Base-by-base conservation (phyloP, 2,329 filamentous ascomycete species). In the Ciborinia camelliae region DNA sequence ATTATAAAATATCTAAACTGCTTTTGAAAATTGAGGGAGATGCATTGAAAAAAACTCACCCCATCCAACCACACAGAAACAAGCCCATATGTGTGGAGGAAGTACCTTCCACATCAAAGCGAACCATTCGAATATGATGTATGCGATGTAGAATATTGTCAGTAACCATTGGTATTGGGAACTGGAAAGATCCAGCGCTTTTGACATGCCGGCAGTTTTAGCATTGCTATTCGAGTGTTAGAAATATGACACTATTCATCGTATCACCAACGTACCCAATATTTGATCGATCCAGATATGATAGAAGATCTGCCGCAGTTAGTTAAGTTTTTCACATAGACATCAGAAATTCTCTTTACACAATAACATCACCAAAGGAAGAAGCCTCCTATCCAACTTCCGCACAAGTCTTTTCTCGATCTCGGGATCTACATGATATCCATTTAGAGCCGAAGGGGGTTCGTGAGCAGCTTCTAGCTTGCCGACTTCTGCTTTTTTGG, bases 301-400 rank as follows among this genome's bases (percentile, higher is more conserved):
- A 74, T 18, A 82, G 73, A 6, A 81, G 71, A 71, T 81, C 79
- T 81, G 28, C 30, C 2, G 20, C 23, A 10, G 12, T 61, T 20
- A 39, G 18, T 43, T 28, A 28, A 30, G 7, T 8, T 32, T 45
- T 20, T 23, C 14, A 4, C 10, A 5, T 15, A 10, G 9, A 35
- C 2, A 41, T 37, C 4, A 1, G 15, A 15, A 7, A 37, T 14
- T 8, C 43, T 35, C 15, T 43, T 50, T 51, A 69, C 69, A 71
- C 41, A 71, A 66, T 12, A 51, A 35, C 48, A 69, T 63, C 23
- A 71, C 69, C 18, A 70, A 62, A n/a, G 68, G 68, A n/a, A 89
- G 83, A 30, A 90, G 77, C 64, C 79, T 79, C 58, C 79, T 79
- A 73, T 90, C 87, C 67, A 90, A 79, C 73, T 83, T 86, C 71